These are phyloP conservation scores for Floccularia luteovirens DNA, from an alignment of 768 basidiomycete species.

Conservation along the genomic window DNA sequence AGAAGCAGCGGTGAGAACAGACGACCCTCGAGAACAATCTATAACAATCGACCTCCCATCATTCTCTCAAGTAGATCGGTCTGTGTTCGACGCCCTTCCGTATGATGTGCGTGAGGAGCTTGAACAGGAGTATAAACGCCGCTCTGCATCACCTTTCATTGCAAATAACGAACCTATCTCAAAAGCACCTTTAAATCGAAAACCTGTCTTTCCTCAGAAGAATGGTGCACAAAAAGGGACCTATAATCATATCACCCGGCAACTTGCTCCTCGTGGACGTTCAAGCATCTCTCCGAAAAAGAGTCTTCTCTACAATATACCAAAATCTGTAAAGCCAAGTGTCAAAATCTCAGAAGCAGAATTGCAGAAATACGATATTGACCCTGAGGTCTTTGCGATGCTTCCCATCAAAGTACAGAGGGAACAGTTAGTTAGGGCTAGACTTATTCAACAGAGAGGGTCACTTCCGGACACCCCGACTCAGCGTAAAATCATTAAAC, in stretches of 20 bases:
- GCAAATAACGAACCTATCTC: too few species aligned
- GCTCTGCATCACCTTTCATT: slow-evolving; percentile 41
- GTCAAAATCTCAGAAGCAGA: slow-evolving; percentile 47
- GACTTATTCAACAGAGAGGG: slow-evolving; percentile 39
- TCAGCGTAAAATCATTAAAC: slow-evolving; percentile 50
- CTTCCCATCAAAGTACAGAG: slow-evolving; percentile 64
- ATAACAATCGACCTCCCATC: slow-evolving; percentile 45
- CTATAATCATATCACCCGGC: slow-evolving; percentile 52
- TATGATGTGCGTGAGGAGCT: slow-evolving; percentile 63
- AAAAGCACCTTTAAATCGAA: slow-evolving; percentile 12
- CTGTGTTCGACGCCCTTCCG: slow-evolving; percentile 66
- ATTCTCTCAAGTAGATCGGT: slow-evolving; percentile 69
- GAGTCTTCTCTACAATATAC: slow-evolving; percentile 22
- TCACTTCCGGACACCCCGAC: slow-evolving; percentile 27
- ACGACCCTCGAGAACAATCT: slow-evolving; percentile 12
- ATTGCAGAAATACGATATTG: slow-evolving; percentile 60
- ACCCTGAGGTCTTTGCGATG: slow-evolving; percentile 58
- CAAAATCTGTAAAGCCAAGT: slow-evolving; percentile 19
- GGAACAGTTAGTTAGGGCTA: slow-evolving; percentile 62
- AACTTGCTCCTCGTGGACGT: slow-evolving; percentile 51
- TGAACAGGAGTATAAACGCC: slow-evolving; percentile 56
- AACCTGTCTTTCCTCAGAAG: slow-evolving; percentile 22
- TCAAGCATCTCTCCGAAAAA: slow-evolving; percentile 27
- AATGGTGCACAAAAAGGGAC: slow-evolving; percentile 27
- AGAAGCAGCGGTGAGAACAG: slow-evolving; percentile 1